Evolutionary conservation across 805 yeast genomes (phyloP).

Genomic region (Zygosaccharomyces gambellarensis): DNA sequence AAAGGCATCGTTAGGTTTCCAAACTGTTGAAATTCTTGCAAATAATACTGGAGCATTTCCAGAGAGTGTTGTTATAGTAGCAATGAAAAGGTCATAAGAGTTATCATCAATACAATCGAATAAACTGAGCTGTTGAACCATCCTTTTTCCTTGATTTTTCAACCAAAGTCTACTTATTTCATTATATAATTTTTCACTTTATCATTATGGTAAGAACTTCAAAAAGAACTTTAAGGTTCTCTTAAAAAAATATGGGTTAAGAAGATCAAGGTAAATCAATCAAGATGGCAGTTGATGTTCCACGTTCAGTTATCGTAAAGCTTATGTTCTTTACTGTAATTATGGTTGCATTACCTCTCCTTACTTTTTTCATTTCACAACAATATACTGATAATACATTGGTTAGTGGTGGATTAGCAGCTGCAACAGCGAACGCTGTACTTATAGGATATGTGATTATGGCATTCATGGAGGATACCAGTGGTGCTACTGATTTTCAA

Average conservation of each 20-base stretch:
- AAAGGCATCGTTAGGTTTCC: slow-evolving; percentile 28
- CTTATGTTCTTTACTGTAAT: slow-evolving; percentile 69
- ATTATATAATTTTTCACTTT: neutral
- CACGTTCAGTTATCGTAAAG: slow-evolving; percentile 54
- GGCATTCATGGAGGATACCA: slow-evolving; percentile 65
- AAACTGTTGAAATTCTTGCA: slow-evolving; percentile 24
- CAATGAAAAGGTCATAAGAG: slow-evolving; percentile 26
- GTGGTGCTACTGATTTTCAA: slow-evolving; percentile 23
- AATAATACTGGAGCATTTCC: slow-evolving; percentile 31
- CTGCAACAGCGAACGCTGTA: slow-evolving; percentile 68
- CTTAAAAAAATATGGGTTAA: neutral
- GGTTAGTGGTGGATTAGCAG: slow-evolving; percentile 76
- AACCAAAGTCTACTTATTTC: neutral
- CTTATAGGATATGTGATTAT: slow-evolving; percentile 66
- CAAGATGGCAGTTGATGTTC: slow-evolving; percentile 40
- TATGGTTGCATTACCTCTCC: slow-evolving; percentile 65
- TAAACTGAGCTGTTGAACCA: slow-evolving; percentile 34
- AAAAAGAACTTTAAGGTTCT: neutral
- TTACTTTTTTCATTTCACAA: slow-evolving; percentile 55
- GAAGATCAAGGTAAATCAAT: slow-evolving; percentile 3
- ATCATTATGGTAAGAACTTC: neutral
- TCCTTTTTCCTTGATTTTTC: slow-evolving; percentile 7
- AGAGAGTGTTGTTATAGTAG: slow-evolving; percentile 28
- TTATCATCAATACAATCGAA: slow-evolving; percentile 29
- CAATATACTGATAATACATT: slow-evolving; percentile 46